Evolutionary conservation across 768 basidiomycete species (phyloP).

Genomic region (Boletus bicolor): DNA sequence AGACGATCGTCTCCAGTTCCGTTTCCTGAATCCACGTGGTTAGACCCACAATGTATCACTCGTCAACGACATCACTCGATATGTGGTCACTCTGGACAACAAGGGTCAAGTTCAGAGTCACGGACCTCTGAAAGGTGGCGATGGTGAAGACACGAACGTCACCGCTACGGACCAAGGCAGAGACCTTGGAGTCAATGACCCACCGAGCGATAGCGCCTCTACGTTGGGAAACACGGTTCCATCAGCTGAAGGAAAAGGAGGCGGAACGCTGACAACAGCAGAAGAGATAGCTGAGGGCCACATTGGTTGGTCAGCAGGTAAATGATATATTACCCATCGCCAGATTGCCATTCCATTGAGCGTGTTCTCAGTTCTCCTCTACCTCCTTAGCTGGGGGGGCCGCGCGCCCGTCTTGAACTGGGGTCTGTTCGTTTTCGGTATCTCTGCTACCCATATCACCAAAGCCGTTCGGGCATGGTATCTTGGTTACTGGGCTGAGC

Average conservation of each 20-base stretch:
- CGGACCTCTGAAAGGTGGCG: constrained; percentile 38
- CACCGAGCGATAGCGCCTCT: constrained; percentile 7
- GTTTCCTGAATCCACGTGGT: not conserved
- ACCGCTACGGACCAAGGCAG: not conserved
- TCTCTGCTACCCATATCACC: constrained; percentile 21
- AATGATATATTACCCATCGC: not conserved
- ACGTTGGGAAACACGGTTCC: constrained; percentile 19
- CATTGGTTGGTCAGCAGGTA: constrained; percentile 16
- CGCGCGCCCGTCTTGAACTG: constrained; percentile 29
- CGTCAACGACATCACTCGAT: constrained; percentile 19
- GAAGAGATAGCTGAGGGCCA: constrained; percentile 17
- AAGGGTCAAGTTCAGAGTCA: constrained; percentile 51
- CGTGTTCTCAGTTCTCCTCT: constrained; percentile 3
- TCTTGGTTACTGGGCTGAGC: constrained; percentile 33
- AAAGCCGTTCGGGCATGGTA: constrained; percentile 36
- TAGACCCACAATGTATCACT: constrained; percentile 35
- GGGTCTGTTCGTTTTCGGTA: constrained; percentile 17
- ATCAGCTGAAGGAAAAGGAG: constrained; percentile 14
- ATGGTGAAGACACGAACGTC: not conserved
- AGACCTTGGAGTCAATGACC: not conserved
- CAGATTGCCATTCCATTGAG: not conserved
- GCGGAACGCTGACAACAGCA: constrained; percentile 5
- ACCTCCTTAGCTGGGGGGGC: constrained; percentile 24
- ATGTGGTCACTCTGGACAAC: constrained; percentile 49
- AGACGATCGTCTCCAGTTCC: not conserved